A percentile compares a stretch with the other conserved stretches of the same genome.
These are phyloP conservation scores for Zasmidium cellare DNA, from an alignment of 2,329 filamentous ascomycete genomes.

Conservation along the genomic window DNA sequence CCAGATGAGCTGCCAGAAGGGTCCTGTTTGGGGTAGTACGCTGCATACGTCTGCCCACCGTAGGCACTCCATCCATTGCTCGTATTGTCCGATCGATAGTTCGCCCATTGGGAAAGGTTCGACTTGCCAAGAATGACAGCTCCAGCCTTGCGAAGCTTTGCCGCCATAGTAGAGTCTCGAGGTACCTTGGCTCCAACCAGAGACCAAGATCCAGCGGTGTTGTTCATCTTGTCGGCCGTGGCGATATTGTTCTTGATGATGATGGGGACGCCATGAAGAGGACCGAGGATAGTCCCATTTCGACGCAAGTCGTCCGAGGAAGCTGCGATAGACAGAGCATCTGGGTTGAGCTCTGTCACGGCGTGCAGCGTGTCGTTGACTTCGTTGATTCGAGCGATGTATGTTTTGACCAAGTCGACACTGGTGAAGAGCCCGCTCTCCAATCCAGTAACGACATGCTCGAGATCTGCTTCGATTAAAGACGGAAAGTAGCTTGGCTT, in stretches of 20 bases:
- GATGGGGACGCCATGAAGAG: conserved; percentile 65
- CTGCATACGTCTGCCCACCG: conserved; percentile 62
- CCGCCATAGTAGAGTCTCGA: conserved; percentile 59
- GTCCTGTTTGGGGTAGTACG: conserved; percentile 63
- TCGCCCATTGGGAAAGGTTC: conserved; percentile 66
- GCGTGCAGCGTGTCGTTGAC: conserved; percentile 55
- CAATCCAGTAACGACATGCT: conserved; percentile 53
- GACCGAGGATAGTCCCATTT: conserved; percentile 50
- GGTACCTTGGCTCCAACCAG: conserved; percentile 60
- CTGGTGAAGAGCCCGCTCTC: conserved; percentile 54
- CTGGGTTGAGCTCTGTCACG: conserved; percentile 58
- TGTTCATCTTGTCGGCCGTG: conserved; percentile 63
- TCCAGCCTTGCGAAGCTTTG: conserved; percentile 61
- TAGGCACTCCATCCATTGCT: conserved; percentile 65
- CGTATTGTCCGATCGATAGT: conserved; percentile 58
- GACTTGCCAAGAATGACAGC: conserved; percentile 67
- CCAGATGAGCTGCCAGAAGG: conserved; percentile 64
- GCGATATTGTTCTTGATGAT: conserved; percentile 69
- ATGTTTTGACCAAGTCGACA: conserved; percentile 59
- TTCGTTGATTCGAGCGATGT: conserved; percentile 52
- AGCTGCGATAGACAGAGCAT: conserved; percentile 52
- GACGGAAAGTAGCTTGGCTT: not conserved
- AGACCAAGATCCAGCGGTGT: conserved; percentile 64
- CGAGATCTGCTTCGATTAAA: conserved; percentile 53
- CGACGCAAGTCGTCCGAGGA: conserved; percentile 50